Conservation (phyloP, 139 green algal genomes). For the Chlorella sp. region DNA sequence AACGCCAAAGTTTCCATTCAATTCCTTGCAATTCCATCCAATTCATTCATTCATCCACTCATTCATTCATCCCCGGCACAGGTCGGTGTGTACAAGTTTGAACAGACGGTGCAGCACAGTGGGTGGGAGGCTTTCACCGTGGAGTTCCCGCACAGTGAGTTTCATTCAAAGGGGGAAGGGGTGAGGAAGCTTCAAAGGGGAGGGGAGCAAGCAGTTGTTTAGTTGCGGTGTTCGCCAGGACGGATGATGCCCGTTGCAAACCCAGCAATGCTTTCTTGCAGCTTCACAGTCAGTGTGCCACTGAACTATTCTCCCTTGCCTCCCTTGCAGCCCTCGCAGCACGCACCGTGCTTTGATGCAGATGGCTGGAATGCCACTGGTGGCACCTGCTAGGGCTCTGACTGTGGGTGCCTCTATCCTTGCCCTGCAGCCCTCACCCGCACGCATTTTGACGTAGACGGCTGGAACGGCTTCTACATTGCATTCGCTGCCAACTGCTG, state of each 20-base stretch:
- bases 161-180: too few relatives aligned
- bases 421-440: not conserved
- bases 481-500: not conserved
- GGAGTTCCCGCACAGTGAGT: not conserved
- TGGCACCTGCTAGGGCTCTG: too few relatives aligned
- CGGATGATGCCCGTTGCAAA: too few relatives aligned
- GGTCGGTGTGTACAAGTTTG: constrained; percentile 4
- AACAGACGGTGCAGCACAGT: constrained; percentile 12
- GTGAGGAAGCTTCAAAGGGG: too few relatives aligned
- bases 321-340: not conserved
- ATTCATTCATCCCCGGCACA: not conserved
- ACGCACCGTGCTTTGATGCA: not conserved
- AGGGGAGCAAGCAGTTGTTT: too few relatives aligned
- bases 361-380: not conserved
- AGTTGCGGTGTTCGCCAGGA: too few relatives aligned
- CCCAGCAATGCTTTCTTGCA: too few relatives aligned
- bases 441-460: not conserved
- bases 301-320: too few relatives aligned
- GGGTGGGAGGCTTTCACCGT: constrained; percentile 5
- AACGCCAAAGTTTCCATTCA: too few relatives aligned
- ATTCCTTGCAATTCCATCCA: too few relatives aligned
- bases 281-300: too few relatives aligned
- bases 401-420: too few relatives aligned
- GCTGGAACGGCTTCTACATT: not conserved
- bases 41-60: not conserved